Percentiles rank a stretch among this genome's conserved stretches.
phyloP scores from a whole-genome alignment of 208 protist species.

The Wallacemonas sp. region DNA sequence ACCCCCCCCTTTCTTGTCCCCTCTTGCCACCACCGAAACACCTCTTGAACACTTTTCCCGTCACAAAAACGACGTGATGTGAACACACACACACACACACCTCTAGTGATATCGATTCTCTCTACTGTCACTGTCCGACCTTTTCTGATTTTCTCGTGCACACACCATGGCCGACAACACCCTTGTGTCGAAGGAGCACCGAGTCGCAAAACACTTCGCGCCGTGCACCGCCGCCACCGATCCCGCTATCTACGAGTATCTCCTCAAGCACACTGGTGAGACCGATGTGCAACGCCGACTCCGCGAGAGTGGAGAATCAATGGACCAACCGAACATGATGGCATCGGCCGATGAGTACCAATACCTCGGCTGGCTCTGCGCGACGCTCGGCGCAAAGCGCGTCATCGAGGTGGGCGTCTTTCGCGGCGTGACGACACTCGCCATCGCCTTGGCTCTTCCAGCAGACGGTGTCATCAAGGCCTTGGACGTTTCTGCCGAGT shows the following conservation, averaged over 20 bases:
- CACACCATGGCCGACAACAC: neutral
- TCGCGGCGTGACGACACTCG: constrained; percentile 47
- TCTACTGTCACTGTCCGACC: no score
- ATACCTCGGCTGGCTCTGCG: constrained; percentile 36
- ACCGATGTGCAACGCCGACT: constrained; percentile 14
- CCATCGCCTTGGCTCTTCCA: constrained; percentile 34
- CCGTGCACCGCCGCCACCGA: constrained; percentile 21
- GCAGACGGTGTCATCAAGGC: constrained; percentile 34
- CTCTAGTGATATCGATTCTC: no score
- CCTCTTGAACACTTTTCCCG: no score
- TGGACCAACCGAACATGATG: constrained; percentile 24
- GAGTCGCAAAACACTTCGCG: neutral
- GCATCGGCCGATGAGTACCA: constrained; percentile 31
- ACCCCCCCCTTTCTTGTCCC: no score
- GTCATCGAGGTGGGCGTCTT: constrained; percentile 60
- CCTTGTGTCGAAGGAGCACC: neutral
- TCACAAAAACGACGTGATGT: no score
- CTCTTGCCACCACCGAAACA: no score
- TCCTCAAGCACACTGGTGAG: constrained; percentile 28
- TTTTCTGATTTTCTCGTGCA: neutral
- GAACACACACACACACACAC: no score
- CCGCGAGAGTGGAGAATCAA: constrained; percentile 9
- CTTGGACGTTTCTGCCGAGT: constrained; percentile 49
- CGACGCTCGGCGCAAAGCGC: constrained; percentile 22
- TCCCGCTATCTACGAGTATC: constrained; percentile 25